Conservation (phyloP, 176 grass and related monocot species). For the Typha latifolia region DNA sequence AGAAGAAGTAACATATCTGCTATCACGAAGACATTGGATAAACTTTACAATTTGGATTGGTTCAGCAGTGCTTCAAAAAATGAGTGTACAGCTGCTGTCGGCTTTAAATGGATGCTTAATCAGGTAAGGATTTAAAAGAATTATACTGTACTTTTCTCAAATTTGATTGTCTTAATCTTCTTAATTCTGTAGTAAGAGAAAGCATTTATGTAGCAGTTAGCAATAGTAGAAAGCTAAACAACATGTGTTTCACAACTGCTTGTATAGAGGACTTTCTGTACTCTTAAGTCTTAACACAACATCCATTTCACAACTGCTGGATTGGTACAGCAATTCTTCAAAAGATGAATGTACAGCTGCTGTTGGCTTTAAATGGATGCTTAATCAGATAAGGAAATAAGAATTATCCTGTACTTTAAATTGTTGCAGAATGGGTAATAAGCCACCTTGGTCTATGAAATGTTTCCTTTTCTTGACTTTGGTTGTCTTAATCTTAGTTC, state of each 20-base stretch:
- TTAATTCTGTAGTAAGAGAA: not conserved
- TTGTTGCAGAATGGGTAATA: not conserved
- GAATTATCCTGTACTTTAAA: not conserved
- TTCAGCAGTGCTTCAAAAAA: slow-evolving; percentile 85
- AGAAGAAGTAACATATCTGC: slow-evolving; percentile 70
- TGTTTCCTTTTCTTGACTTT: too few species aligned
- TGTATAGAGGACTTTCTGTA: too few species aligned
- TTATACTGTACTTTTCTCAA: not conserved
- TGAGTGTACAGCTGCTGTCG: slow-evolving; percentile 83
- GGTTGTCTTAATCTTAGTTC: too few species aligned
- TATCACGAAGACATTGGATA: slow-evolving; percentile 71
- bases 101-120: slow-evolving; percentile 98
- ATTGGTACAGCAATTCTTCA: slow-evolving; percentile 81
- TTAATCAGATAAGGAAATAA: slow-evolving; percentile 59
- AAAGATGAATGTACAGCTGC: slow-evolving; percentile 90
- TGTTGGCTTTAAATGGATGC: slow-evolving; percentile 94
- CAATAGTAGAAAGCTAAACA: not conserved
- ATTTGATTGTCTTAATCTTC: too few species aligned
- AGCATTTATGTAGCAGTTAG: not conserved
- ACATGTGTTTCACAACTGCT: not conserved
- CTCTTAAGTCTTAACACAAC: too few species aligned
- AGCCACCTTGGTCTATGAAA: too few species aligned
- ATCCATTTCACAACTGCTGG: slow-evolving; percentile 15
- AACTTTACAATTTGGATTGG: slow-evolving; percentile 83
- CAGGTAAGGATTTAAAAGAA: slow-evolving; percentile 37